A percentile compares a stretch with the other conserved stretches of the same genome.
phyloP scores from a whole-genome alignment of 2,329 filamentous ascomycete genomes.

The Delphinella strobiligena region DNA sequence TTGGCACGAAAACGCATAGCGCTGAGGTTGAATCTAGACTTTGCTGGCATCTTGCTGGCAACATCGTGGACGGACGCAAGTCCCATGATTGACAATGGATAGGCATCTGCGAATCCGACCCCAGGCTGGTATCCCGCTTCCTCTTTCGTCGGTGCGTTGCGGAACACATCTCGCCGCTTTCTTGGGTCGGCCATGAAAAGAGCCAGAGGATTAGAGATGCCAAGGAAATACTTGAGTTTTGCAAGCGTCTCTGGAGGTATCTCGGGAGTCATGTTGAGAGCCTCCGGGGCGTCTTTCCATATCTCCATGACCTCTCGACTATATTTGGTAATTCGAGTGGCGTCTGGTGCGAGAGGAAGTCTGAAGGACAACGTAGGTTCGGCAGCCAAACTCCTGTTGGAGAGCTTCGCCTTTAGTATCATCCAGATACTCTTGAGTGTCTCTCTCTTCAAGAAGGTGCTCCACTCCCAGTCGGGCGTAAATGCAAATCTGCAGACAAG shows the following conservation, averaged over 20 bases:
- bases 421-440: slow-evolving; percentile 21
- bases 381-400: slow-evolving; percentile 7
- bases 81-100: slow-evolving; percentile 58
- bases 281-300: slow-evolving; percentile 46
- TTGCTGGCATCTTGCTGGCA: slow-evolving; percentile 23
- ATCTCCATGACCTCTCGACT: slow-evolving; percentile 49
- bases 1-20: slow-evolving; percentile 59
- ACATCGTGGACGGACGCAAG: slow-evolving; percentile 52
- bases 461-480: slow-evolving; percentile 21
- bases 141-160: slow-evolving; percentile 46
- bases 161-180: slow-evolving; percentile 45
- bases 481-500: slow-evolving; percentile 55
- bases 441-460: slow-evolving; percentile 14
- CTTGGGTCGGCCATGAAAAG: slow-evolving; percentile 53
- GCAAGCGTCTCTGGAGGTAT: slow-evolving; percentile 43
- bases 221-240: slow-evolving; percentile 54
- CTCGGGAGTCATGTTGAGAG: slow-evolving; percentile 33
- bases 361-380: slow-evolving; percentile 45
- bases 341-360: slow-evolving; percentile 52
- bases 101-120: slow-evolving; percentile 59
- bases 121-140: slow-evolving; percentile 52
- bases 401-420: slow-evolving; percentile 22
- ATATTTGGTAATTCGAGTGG: slow-evolving; percentile 48
- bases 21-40: slow-evolving; percentile 34
- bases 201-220: slow-evolving; percentile 52